Conservation (phyloP, 2,329 filamentous ascomycete species). For the Ophiostoma populinum region DNA sequence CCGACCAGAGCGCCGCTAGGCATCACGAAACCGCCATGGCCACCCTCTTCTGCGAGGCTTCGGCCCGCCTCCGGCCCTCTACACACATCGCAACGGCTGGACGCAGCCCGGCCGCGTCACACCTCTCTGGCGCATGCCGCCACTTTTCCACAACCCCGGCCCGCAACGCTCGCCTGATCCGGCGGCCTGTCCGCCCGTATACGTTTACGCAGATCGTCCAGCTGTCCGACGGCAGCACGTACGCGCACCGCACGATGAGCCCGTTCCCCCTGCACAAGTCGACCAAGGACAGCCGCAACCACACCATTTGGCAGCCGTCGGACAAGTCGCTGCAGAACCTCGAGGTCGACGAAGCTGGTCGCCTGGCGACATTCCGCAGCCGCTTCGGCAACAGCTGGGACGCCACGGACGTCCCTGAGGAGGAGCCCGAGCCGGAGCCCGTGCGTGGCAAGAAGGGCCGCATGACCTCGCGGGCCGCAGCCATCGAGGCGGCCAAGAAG, state of each 20-base stretch:
- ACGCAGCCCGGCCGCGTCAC: background rate
- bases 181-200: constrained; percentile 81
- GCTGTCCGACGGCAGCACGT: constrained; percentile 79
- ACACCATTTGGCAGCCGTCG: constrained; percentile 77
- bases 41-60: background rate
- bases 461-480: background rate
- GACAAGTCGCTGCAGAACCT: constrained; percentile 68
- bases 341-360: constrained; percentile 88
- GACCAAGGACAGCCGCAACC: constrained; percentile 75
- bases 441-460: constrained; percentile 13
- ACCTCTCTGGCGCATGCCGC: background rate
- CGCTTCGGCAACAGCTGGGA: constrained; percentile 80
- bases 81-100: background rate
- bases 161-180: constrained; percentile 70
- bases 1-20: too few species aligned
- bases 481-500: background rate
- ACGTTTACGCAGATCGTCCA: constrained; percentile 94
- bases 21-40: constrained; percentile 4
- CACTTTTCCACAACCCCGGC: constrained; percentile 18
- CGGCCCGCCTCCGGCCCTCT: constrained; percentile 1
- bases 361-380: constrained; percentile 68
- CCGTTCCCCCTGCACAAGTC: constrained; percentile 42
- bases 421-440: background rate
- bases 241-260: constrained; percentile 60
- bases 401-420: constrained; percentile 17